Base-by-base conservation (phyloP, 148 eudicot genomes). In the Cornus suecica region DNA sequence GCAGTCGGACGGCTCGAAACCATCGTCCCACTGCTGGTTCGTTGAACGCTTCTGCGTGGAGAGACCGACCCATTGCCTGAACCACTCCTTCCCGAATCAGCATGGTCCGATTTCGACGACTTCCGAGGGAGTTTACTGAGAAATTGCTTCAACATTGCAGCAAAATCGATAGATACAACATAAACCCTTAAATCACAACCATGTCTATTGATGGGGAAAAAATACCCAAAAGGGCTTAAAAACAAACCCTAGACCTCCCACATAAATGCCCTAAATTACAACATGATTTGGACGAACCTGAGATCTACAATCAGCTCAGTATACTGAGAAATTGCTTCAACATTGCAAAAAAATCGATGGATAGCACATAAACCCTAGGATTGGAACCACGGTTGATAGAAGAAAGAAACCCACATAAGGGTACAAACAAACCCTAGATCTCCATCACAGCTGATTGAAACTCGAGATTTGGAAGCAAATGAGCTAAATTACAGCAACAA, bases 81-180 rank as follows among this genome's bases (percentile, higher is more conserved):
- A 70, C 56, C 70, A 81, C 73, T 77, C 54, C 81, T 76, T 11
- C 73, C 74, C 29, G 83, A 48, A 26, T 87, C 90, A 30, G 73
- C 70, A 51, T 80, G 67, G 29, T 88, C 93, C 10, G 89, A 78
- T 80, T 90, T 94, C 10, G 81, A 76, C 20, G 97, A 80, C 75
- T 89, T 94, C 72, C 85, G 79, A 2, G 98, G 98, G 68, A 94
- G 78, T 70, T 84, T 94, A 71, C 88, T 83, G 13, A 94, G 84
- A 73, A 94, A 70, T 79, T 94, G 97, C 87, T 90, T 94, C 88
- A 87, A 87, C 98, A 94, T 94, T 75, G 78, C 80, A 80, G 79
- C 45, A 58, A 6, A 68, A 29, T 16, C 25, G 20, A 61, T 29
- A 24, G 6, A 66, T 20, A 60, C 25, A 34, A 26, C 61, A 31